A percentile compares a stretch with the other conserved stretches of the same genome.
phyloP scores from a whole-genome alignment of 176 grass and related monocot species.

The Cenchrus purpureus region DNA sequence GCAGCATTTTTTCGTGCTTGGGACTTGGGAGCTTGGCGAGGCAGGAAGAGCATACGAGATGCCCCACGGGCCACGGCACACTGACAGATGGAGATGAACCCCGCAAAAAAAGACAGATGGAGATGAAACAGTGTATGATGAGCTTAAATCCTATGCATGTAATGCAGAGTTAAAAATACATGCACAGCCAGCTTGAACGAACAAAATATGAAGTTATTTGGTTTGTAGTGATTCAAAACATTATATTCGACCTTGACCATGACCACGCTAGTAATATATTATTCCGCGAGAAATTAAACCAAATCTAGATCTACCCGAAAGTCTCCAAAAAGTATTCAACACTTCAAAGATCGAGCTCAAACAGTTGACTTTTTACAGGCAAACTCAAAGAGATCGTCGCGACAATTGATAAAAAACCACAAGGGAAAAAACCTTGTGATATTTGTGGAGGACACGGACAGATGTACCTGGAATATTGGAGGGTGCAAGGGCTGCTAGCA shows the following conservation, averaged over 20 bases:
- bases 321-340: no score
- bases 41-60: neutral
- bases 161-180: neutral
- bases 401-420: no score
- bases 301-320: no score
- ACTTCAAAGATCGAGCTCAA: no score
- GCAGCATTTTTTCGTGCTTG: neutral
- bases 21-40: neutral
- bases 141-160: neutral
- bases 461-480: constrained; percentile 12
- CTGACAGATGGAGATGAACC: neutral
- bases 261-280: neutral
- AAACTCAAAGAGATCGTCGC: no score
- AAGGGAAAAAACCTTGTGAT: neutral
- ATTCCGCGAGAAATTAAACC: no score
- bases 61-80: neutral
- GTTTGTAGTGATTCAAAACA: no score
- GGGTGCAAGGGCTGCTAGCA: constrained; percentile 37
- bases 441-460: neutral
- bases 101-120: neutral
- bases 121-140: neutral
- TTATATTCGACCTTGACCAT: no score
- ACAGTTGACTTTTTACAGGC: no score
- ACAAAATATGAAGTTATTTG: neutral
- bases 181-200: neutral